phyloP scores from a whole-genome alignment of 306 rosid genomes.

The Potentilla sterilis region DNA sequence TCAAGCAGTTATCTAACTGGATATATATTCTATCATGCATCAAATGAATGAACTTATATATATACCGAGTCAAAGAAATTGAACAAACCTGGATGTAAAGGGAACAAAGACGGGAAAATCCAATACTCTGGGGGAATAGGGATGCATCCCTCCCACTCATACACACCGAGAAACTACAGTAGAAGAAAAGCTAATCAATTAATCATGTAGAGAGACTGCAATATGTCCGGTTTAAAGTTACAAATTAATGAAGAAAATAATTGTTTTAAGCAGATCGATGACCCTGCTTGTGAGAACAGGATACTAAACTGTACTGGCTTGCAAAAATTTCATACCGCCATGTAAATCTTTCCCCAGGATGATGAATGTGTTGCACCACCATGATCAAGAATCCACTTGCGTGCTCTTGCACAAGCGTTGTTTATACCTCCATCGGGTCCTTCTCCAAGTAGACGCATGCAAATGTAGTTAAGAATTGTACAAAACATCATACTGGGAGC shows the following conservation, averaged over 20 bases:
- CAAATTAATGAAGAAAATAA: no score
- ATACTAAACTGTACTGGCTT: not conserved
- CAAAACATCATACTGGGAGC: slow-evolving; percentile 80
- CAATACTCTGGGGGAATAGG: slow-evolving; percentile 82
- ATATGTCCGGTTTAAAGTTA: not conserved
- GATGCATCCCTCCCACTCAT: slow-evolving; percentile 62
- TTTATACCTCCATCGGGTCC: slow-evolving; percentile 57
- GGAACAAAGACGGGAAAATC: slow-evolving; percentile 61
- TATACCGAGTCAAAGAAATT: not conserved
- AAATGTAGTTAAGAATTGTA: slow-evolving; percentile 52
- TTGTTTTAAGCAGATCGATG: not conserved
- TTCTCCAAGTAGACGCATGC: slow-evolving; percentile 72
- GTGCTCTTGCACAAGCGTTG: slow-evolving; percentile 61
- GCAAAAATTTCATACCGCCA: slow-evolving; percentile 39
- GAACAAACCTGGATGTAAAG: slow-evolving; percentile 48
- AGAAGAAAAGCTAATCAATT: not conserved
- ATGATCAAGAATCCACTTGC: slow-evolving; percentile 69
- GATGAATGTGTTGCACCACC: slow-evolving; percentile 47
- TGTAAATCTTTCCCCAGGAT: slow-evolving; percentile 88
- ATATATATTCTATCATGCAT: not conserved
- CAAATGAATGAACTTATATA: not conserved
- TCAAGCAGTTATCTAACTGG: not conserved
- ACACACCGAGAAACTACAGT: slow-evolving; percentile 56
- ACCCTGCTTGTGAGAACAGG: not conserved
- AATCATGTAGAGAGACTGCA: not conserved